Conservation (phyloP, 495 filamentous ascomycete genomes). For the Neurospora terricola region DNA sequence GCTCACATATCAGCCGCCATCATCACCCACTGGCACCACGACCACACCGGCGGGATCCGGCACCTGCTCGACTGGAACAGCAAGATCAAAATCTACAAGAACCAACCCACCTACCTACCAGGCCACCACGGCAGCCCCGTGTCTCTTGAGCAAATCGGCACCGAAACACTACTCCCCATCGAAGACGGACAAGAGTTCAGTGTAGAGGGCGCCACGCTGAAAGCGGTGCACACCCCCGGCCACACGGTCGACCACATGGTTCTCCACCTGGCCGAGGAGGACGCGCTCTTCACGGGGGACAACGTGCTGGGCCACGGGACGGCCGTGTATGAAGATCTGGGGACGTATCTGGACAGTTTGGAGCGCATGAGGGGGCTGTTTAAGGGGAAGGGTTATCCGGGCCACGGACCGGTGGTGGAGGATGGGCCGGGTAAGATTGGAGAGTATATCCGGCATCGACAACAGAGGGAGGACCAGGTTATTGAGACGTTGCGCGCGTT, state of each 20-base stretch:
- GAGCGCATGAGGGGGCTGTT: slow-evolving; percentile 58
- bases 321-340: slow-evolving; percentile 79
- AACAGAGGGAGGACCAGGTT: slow-evolving; percentile 73
- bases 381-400: slow-evolving; percentile 70
- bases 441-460: slow-evolving; percentile 77
- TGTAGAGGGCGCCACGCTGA: slow-evolving; percentile 67
- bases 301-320: slow-evolving; percentile 93
- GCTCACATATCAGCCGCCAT: slow-evolving; percentile 53
- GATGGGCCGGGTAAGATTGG: slow-evolving; percentile 53
- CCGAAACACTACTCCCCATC: slow-evolving; percentile 26
- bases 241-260: slow-evolving; percentile 83
- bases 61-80: slow-evolving; percentile 57
- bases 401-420: slow-evolving; percentile 69
- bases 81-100: slow-evolving; percentile 43
- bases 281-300: slow-evolving; percentile 88
- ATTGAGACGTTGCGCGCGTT: slow-evolving; percentile 49
- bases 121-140: background rate
- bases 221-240: slow-evolving; percentile 69
- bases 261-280: slow-evolving; percentile 61
- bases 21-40: slow-evolving; percentile 84
- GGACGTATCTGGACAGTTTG: slow-evolving; percentile 61
- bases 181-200: slow-evolving; percentile 61
- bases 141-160: background rate
- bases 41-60: slow-evolving; percentile 67
- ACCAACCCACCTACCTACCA: slow-evolving; percentile 28